Conservation (phyloP, 331 rosid genomes). For the Malus hybrid region DNA sequence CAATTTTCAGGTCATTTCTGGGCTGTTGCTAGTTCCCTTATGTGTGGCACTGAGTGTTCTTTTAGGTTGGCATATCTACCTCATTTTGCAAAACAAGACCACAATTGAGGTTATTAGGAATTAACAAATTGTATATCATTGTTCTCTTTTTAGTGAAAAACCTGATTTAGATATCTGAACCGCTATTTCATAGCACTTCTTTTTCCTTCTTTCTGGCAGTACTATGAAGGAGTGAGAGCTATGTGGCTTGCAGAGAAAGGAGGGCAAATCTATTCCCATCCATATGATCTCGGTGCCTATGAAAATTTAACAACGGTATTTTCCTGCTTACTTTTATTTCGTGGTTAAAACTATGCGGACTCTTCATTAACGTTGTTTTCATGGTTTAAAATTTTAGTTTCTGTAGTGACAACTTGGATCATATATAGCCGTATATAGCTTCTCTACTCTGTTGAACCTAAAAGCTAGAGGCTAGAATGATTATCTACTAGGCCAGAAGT, state of each 20-base stretch:
- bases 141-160: conserved; percentile 14
- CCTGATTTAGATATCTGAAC: background rate
- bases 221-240: conserved; percentile 94
- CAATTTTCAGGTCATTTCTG: conserved; percentile 65
- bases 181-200: conserved; percentile 16
- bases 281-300: conserved; percentile 85
- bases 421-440: background rate
- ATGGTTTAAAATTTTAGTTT: background rate
- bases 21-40: conserved; percentile 66
- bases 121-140: conserved; percentile 12
- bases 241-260: conserved; percentile 97
- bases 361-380: background rate
- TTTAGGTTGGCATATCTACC: conserved; percentile 87
- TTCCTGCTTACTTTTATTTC: conserved; percentile 4
- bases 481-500: background rate
- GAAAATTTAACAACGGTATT: conserved; percentile 76
- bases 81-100: conserved; percentile 86
- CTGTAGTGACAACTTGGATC: background rate
- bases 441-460: background rate
- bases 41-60: conserved; percentile 63
- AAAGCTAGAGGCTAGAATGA: background rate
- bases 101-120: conserved; percentile 73
- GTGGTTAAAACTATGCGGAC: background rate
- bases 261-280: conserved; percentile 80
- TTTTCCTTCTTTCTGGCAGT: conserved; percentile 40